Evolutionary conservation across 768 basidiomycete species (phyloP).

Genomic region (Tylopilus cervinicoccineus): DNA sequence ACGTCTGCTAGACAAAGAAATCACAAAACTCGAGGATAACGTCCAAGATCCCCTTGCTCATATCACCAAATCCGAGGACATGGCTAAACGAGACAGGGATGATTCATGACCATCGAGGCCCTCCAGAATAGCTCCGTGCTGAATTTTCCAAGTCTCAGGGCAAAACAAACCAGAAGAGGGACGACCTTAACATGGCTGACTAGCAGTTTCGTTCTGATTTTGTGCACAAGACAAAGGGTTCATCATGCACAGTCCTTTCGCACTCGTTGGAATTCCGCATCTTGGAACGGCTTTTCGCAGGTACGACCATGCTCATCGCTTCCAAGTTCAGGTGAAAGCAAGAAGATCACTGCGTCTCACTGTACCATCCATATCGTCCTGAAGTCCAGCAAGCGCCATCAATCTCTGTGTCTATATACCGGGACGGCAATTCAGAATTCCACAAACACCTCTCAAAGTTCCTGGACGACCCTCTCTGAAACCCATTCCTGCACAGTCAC

Average conservation of each 20-base stretch:
- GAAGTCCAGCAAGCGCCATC: too few relatives aligned
- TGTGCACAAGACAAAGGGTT: background rate
- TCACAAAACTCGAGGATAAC: background rate
- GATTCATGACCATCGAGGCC: background rate
- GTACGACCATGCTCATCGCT: too few relatives aligned
- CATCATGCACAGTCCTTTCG: too few relatives aligned
- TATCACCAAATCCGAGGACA: background rate
- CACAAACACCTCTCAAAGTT: constrained; percentile 4
- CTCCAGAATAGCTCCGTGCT: background rate
- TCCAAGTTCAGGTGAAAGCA: too few relatives aligned
- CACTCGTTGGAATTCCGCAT: too few relatives aligned
- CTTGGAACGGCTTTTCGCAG: too few relatives aligned
- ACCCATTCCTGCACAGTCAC: constrained; percentile 14
- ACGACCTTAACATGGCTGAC: background rate
- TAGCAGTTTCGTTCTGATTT: background rate
- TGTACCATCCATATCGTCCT: too few relatives aligned
- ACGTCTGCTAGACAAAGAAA: constrained; percentile 1
- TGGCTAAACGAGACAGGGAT: background rate
- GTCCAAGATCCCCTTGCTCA: constrained; percentile 1
- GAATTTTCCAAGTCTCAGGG: background rate
- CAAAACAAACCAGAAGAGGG: background rate
- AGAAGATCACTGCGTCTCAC: too few relatives aligned
- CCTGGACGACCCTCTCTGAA: constrained; percentile 11
- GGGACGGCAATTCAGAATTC: background rate
- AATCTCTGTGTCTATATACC: too few relatives aligned